Evolutionary conservation across 116 monocot species (phyloP).

Genomic region (Trichopus zeylanicus): DNA sequence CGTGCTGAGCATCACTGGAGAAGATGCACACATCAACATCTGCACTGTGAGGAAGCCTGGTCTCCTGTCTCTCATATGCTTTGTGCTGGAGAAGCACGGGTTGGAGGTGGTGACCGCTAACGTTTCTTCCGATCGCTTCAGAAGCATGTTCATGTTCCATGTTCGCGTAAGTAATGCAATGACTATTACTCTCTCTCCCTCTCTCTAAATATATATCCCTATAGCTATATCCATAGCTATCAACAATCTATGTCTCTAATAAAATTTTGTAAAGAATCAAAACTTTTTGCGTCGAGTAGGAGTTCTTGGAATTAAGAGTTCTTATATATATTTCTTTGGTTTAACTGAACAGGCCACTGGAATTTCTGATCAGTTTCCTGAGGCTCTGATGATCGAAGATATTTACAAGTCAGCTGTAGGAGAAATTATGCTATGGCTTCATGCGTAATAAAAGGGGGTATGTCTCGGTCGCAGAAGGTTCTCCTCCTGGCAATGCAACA

Average conservation of each 20-base stretch:
- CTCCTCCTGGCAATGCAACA: no score
- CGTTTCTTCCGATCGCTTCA: conserved; percentile 31
- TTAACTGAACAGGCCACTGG: conserved; percentile 20
- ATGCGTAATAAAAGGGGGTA: conserved; percentile 9
- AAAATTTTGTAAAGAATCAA: no score
- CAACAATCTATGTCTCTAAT: no score
- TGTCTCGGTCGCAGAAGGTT: no score
- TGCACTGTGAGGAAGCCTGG: conserved; percentile 31
- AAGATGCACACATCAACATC: conserved; percentile 43
- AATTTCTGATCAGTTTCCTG: conserved; percentile 18
- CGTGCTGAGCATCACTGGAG: conserved; percentile 43
- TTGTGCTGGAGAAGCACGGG: conserved; percentile 43
- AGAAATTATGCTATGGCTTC: conserved; percentile 34
- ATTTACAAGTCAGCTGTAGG: conserved; percentile 38
- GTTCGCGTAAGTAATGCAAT: conserved; percentile 41
- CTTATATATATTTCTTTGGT: no score
- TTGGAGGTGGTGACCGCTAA: conserved; percentile 37
- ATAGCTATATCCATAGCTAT: no score
- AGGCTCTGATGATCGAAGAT: conserved; percentile 29
- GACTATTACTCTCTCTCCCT: not conserved
- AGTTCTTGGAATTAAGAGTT: no score
- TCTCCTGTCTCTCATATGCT: conserved; percentile 17
- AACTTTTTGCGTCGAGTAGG: no score
- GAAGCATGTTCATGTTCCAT: conserved; percentile 52
- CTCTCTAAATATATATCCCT: not conserved